Evolutionary conservation across 352 stramenopile species (phyloP).

Genomic region (Globisporangium yorkense): DNA sequence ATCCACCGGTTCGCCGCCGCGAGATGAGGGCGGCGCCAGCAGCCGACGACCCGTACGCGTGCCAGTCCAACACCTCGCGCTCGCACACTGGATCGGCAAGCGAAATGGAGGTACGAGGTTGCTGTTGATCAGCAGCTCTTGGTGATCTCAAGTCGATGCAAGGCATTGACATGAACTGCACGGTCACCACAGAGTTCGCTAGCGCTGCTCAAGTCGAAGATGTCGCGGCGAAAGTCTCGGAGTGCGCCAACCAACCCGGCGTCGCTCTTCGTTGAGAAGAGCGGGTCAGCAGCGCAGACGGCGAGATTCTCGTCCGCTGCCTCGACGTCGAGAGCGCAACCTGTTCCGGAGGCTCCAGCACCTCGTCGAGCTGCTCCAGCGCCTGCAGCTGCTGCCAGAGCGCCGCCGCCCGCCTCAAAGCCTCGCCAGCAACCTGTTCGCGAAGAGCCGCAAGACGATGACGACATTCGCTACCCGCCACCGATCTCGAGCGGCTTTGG

Average conservation of each 20-base stretch:
- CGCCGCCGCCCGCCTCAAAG: constrained; percentile 10
- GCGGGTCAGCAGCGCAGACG: constrained; percentile 19
- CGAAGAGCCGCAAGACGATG: constrained; percentile 23
- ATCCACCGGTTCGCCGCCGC: constrained; percentile 29
- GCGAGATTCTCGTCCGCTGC: constrained; percentile 8
- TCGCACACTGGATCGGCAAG: constrained; percentile 18
- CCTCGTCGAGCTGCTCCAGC: constrained; percentile 6
- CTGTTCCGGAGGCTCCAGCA: constrained; percentile 5
- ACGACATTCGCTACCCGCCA: constrained; percentile 18
- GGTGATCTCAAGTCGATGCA: too few relatives aligned
- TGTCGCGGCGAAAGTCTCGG: constrained; percentile 65
- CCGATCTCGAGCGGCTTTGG: constrained; percentile 41
- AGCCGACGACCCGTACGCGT: constrained; percentile 21
- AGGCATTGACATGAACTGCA: not conserved
- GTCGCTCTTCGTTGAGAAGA: constrained; percentile 63
- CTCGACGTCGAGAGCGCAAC: constrained; percentile 12
- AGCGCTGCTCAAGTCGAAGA: constrained; percentile 75
- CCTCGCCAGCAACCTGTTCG: constrained; percentile 18
- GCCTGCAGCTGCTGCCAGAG: not conserved
- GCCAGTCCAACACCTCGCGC: constrained; percentile 22
- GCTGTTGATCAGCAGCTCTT: not conserved
- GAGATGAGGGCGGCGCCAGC: constrained; percentile 20
- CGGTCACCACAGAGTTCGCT: constrained; percentile 44
- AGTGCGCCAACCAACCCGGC: constrained; percentile 64
- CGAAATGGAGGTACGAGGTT: constrained; percentile 42